phyloP scores from a whole-genome alignment of 257 asterid genomes.

The Marsdenia floribunda region DNA sequence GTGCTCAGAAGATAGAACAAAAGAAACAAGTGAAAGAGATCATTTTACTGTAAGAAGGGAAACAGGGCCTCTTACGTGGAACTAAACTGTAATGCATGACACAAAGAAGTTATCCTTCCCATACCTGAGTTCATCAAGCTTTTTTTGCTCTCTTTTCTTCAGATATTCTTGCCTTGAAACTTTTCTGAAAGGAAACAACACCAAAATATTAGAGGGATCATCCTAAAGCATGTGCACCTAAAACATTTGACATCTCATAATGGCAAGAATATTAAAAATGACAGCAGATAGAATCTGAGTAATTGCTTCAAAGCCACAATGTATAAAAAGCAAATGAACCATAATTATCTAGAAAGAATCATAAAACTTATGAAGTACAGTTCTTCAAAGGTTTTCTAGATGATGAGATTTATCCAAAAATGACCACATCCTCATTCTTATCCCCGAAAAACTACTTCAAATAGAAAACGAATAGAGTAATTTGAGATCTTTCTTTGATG shows the following conservation, averaged over 20 bases:
- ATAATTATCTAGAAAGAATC: not conserved
- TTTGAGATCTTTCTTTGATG: not conserved
- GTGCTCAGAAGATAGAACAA: not conserved
- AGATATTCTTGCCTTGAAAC: constrained; percentile 82
- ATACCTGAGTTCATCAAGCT: constrained; percentile 81
- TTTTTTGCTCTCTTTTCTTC: constrained; percentile 93
- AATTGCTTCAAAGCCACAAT: not conserved
- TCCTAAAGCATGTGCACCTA: not conserved
- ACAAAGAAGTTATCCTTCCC: constrained; percentile 2
- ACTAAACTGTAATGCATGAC: not conserved
- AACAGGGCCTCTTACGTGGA: not conserved
- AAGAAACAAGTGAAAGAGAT: constrained; percentile 6
- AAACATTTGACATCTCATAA: not conserved
- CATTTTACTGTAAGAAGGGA: not conserved
- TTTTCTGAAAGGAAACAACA: constrained; percentile 38
- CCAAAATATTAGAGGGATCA: constrained; percentile 10
- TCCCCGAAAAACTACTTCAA: not conserved
- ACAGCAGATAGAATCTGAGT: not conserved
- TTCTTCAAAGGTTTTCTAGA: not conserved
- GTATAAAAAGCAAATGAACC: not conserved
- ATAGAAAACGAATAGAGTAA: not conserved
- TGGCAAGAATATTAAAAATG: not conserved
- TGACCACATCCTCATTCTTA: not conserved
- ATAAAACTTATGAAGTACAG: not conserved
- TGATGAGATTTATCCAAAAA: not conserved